Evolutionary conservation across 345 rosid species (phyloP).

Genomic region (Syzygium aqueum): DNA sequence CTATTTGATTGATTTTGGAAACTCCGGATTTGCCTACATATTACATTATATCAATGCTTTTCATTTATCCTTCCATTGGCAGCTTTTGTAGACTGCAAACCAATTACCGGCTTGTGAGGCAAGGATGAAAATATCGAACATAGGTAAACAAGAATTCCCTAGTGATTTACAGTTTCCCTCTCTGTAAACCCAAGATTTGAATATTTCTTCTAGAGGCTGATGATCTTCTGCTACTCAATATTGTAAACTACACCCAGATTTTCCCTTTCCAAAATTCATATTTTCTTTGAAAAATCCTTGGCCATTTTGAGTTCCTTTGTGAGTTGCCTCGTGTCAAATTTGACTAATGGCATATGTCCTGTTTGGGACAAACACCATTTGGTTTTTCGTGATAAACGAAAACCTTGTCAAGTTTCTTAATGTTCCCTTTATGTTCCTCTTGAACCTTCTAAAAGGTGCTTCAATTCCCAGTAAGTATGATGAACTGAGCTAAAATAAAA

Average conservation of each 20-base stretch:
- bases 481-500: not conserved
- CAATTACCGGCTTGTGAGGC: not conserved
- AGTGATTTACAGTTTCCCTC: not conserved
- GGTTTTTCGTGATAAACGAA: not conserved
- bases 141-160: not conserved
- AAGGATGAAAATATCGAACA: not conserved
- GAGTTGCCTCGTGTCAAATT: not conserved
- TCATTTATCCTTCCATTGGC: not conserved
- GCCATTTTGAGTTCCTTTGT: not conserved
- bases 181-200: not conserved
- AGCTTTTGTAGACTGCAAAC: not conserved
- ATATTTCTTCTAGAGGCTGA: not conserved
- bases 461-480: fast-evolving
- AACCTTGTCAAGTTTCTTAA: not conserved
- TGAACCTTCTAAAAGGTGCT: not conserved
- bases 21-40: too few relatives aligned
- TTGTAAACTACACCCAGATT: not conserved
- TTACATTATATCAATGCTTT: not conserved
- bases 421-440: not conserved
- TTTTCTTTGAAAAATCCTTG: not conserved
- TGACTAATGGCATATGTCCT: not conserved
- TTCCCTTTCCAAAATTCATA: not conserved
- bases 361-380: not conserved
- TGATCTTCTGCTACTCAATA: not conserved
- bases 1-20: too few relatives aligned